Evolutionary conservation across 1,139 yeast species (phyloP).

Genomic region (Geotrichum carabidarum): DNA sequence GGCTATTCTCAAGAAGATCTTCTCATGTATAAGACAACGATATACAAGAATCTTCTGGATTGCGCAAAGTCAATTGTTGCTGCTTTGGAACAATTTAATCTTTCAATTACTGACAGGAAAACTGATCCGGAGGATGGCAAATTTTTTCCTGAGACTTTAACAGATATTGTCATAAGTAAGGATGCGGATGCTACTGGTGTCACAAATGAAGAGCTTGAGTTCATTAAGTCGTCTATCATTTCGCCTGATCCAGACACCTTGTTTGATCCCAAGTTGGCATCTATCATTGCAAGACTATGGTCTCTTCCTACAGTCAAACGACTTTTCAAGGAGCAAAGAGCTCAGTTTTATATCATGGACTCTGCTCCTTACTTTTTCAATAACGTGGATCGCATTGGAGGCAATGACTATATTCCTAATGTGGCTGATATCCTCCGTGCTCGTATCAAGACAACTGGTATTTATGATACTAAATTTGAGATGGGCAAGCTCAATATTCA

Average conservation of each 20-base stretch:
- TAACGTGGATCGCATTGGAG: slow-evolving; percentile 58
- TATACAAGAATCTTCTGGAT: slow-evolving; percentile 59
- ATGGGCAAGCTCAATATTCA: slow-evolving; percentile 74
- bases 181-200: slow-evolving; percentile 5
- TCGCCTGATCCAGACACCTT: slow-evolving; percentile 33
- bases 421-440: slow-evolving; percentile 77
- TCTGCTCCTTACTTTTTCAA: slow-evolving; percentile 78
- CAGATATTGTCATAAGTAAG: not conserved
- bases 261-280: slow-evolving; percentile 30
- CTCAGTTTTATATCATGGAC: slow-evolving; percentile 79
- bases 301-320: slow-evolving; percentile 54
- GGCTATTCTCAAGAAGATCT: slow-evolving; percentile 62
- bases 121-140: not conserved
- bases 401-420: slow-evolving; percentile 60
- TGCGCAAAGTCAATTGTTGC: slow-evolving; percentile 56
- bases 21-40: slow-evolving; percentile 60
- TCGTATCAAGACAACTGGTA: slow-evolving; percentile 89
- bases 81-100: slow-evolving; percentile 42
- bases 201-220: slow-evolving; percentile 26
- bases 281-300: slow-evolving; percentile 45
- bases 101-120: not conserved
- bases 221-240: slow-evolving; percentile 26
- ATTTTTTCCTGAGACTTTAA: not conserved
- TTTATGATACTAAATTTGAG: slow-evolving; percentile 73
- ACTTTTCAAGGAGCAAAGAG: slow-evolving; percentile 56